Evolutionary conservation across 2,329 filamentous ascomycete genomes (phyloP), one percentile per base, ranked within the genome.

Genomic region (Aphanoascus verrucosus): DNA sequence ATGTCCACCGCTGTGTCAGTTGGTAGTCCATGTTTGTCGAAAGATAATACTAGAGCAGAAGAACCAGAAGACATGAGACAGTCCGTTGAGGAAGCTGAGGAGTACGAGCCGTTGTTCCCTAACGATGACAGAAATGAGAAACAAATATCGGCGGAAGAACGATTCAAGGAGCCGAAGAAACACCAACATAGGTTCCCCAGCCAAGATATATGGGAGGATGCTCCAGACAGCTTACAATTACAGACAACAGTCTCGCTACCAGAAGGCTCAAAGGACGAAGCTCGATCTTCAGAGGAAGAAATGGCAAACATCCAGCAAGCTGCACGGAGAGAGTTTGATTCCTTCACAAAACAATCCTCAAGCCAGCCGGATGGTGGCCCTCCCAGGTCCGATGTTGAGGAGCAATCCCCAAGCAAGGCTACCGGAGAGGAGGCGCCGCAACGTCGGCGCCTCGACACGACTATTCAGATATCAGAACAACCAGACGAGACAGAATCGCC

Each of bases 151-250:
- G 70, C 37, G 23, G 38, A 55, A 42, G 44, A 48, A 12, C 43
- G 17, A 44, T 40, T 50, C 44, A 75, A 32, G 72, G 72, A 32
- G 76, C 72, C 75, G 4, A 73, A 77, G 38, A 57, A 73, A 53
- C 76, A 81, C 58, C 72, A 77, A 56, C 80, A 81, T 58, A 84
- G 85, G 57, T 98, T 98, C 69, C 93, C 93, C 1, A 96, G 90
- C 68, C 86, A 90, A 67, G 93, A 98, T 66, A 81, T 97, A 40
- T 98, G 93, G 93, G 93, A 98, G 72, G 94, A 98, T 67, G 85
- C 88, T 0, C 93, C 94, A 3, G 85, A 83, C 64, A 95, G 89
- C 69, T 76, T 88, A 50, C 83, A 93, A 63, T 82, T 81, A 47
- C 73, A 78, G 34, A 83, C 90, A 2, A 89, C 87, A 56, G 91